Evolutionary conservation across 345 rosid species (phyloP).

Genomic region (Citrus mangshanensis): DNA sequence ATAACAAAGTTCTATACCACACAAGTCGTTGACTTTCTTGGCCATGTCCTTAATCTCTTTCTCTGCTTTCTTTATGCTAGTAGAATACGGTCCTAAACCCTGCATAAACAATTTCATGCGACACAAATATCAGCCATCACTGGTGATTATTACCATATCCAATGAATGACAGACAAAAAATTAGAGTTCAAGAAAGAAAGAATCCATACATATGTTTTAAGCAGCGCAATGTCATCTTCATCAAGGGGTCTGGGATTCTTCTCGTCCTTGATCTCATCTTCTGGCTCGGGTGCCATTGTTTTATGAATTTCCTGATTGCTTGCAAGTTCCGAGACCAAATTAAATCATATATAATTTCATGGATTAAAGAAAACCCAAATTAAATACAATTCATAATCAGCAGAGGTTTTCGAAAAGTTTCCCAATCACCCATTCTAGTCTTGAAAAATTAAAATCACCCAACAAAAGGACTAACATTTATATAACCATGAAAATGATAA

Average conservation of each 20-base stretch:
- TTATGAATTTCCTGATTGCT: neutral
- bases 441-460: neutral
- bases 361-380: neutral
- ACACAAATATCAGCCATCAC: neutral
- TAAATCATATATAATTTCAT: too few species aligned
- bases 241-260: slow-evolving; percentile 87
- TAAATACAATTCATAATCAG: too few species aligned
- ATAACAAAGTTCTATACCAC: slow-evolving; percentile 47
- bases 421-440: neutral
- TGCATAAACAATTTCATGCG: slow-evolving; percentile 16
- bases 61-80: slow-evolving; percentile 78
- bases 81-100: slow-evolving; percentile 94
- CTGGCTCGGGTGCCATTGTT: slow-evolving; percentile 40
- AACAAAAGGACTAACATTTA: neutral
- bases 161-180: neutral
- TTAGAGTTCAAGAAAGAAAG: slow-evolving; percentile 7
- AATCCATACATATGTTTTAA: slow-evolving; percentile 70
- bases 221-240: slow-evolving; percentile 91
- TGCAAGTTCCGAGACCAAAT: neutral
- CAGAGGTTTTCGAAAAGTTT: too few species aligned
- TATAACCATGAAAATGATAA: too few species aligned
- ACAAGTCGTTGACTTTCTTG: slow-evolving; percentile 80
- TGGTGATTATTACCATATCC: neutral
- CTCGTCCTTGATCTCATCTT: slow-evolving; percentile 74
- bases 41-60: slow-evolving; percentile 92